phyloP scores from a whole-genome alignment of 2,329 filamentous ascomycete species.

The Aureobasidium sp. region DNA sequence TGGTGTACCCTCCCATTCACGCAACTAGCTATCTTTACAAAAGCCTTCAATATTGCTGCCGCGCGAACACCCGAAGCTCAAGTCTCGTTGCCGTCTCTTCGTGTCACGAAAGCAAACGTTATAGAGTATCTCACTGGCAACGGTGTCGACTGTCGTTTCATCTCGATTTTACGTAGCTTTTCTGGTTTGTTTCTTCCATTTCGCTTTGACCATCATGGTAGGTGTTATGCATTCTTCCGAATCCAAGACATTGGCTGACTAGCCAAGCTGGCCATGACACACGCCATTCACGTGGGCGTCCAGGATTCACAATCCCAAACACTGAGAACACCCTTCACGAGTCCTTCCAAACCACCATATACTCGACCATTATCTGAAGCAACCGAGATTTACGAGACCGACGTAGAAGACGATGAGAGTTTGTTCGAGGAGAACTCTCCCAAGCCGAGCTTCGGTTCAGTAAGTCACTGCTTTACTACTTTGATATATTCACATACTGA shows the following conservation, averaged over 20 bases:
- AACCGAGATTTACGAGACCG: conserved; percentile 73
- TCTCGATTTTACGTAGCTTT: neutral
- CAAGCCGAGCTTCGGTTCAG: conserved; percentile 62
- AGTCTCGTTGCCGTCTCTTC: neutral
- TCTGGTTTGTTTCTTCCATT: neutral
- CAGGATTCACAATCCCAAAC: neutral
- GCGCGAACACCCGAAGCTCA: conserved; percentile 7
- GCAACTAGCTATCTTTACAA: conserved; percentile 13
- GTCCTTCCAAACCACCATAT: conserved; percentile 40
- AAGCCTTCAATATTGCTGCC: conserved; percentile 8
- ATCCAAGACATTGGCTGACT: conserved; percentile 12
- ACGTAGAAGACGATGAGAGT: conserved; percentile 59
- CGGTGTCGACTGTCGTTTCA: conserved; percentile 7
- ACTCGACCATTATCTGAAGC: conserved; percentile 59
- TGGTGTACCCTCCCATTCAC: neutral
- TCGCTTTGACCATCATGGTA: conserved; percentile 10
- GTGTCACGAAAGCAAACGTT: conserved; percentile 1
- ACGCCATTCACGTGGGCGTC: neutral
- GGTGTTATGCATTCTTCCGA: neutral
- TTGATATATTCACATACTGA: conserved; percentile 3
- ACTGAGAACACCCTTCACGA: conserved; percentile 31
- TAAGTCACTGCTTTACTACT: conserved; percentile 40
- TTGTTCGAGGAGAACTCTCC: conserved; percentile 50
- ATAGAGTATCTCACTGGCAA: conserved; percentile 14
- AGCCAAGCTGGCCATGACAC: conserved; percentile 14